phyloP scores from a whole-genome alignment of 2,329 filamentous ascomycete species.

The Dothideomycetes sp. region DNA sequence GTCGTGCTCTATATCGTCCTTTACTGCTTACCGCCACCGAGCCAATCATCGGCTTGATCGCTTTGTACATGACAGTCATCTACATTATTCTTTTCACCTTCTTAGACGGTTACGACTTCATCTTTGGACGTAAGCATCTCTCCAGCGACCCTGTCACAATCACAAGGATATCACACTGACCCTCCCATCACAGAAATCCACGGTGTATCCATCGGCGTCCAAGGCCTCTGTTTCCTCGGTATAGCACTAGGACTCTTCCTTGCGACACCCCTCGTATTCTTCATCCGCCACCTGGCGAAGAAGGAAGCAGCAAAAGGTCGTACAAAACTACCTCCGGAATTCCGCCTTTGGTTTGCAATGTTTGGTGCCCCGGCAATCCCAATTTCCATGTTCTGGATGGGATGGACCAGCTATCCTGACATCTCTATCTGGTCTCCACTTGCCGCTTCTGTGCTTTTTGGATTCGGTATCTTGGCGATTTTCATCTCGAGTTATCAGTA shows the following conservation, averaged over 20 bases:
- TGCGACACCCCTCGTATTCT: conserved; percentile 32
- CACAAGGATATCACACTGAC: no score
- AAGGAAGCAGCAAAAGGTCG: conserved; percentile 32
- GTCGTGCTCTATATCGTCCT: conserved; percentile 33
- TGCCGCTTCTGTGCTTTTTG: conserved; percentile 43
- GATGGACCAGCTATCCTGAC: conserved; percentile 39
- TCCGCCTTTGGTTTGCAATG: conserved; percentile 46
- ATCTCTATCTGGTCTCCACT: conserved; percentile 46
- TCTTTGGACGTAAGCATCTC: conserved; percentile 43
- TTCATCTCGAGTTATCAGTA: conserved; percentile 48
- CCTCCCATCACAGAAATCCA: no score
- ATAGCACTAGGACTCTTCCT: conserved; percentile 36
- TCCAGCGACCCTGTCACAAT: no score
- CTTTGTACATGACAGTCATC: conserved; percentile 40
- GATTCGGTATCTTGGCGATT: conserved; percentile 34
- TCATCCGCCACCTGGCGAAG: conserved; percentile 38
- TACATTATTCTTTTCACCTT: conserved; percentile 39
- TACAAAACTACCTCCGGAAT: conserved; percentile 40
- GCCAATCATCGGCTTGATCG: conserved; percentile 40
- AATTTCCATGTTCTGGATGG: conserved; percentile 49
- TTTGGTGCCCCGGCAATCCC: conserved; percentile 42
- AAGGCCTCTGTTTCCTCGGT: conserved; percentile 40
- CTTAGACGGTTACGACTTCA: conserved; percentile 43
- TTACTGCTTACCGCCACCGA: conserved; percentile 36
- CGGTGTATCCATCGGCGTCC: conserved; percentile 35